Base-by-base conservation (phyloP, 2,329 filamentous ascomycete genomes). In the Ophiostoma himal-ulmi region DNA sequence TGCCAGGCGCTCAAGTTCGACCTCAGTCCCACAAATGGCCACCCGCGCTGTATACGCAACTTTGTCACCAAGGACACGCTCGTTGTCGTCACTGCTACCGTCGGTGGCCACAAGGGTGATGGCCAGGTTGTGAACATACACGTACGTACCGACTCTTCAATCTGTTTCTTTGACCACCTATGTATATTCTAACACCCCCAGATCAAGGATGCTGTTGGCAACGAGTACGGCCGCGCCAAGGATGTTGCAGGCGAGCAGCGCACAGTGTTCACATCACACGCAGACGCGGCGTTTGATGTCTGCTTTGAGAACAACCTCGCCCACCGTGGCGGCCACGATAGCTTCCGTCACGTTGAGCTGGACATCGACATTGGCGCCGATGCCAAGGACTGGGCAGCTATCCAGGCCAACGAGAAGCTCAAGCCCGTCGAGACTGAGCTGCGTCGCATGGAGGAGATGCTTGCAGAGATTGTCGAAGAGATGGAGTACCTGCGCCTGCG, bases 321-420 rank as follows among this genome's bases (percentile, higher is more conserved):
- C n/a, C 70, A 73, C 71, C 72, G 71, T 22, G 67, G 79, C 72
- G 78, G 80, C 74, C 80, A 80, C 75, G 80, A 83, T 79, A 84
- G 88, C 68, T 82, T 80, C 78, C 91, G 93, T 75, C 86, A 91
- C 79, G 82, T 97, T 75, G 94, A 97, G 82, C 91, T 97, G 76
- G 94, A 97, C 81, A 91, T 97, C 79, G 94, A 97, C 80, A 96
- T 97, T 77, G 94, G 94, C 77, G 94, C 94, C 81, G 94, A 97
- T 80, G 95, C 95, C 74, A 96, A 96, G 81, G 95, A 99, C 83
- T 99, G 95, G 95, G 93, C 90, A 74, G 93, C 93, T 76, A 96
- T 98, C 79, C 93, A 97, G 82, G 93, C 93, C 71, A 91, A 90
- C 74, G 95, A 99, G 87, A 98, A 98, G 86, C 89, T 99, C 76